These are phyloP conservation scores for Kuraishia piskuri DNA, from an alignment of 805 yeast genomes.

Conservation along the genomic window DNA sequence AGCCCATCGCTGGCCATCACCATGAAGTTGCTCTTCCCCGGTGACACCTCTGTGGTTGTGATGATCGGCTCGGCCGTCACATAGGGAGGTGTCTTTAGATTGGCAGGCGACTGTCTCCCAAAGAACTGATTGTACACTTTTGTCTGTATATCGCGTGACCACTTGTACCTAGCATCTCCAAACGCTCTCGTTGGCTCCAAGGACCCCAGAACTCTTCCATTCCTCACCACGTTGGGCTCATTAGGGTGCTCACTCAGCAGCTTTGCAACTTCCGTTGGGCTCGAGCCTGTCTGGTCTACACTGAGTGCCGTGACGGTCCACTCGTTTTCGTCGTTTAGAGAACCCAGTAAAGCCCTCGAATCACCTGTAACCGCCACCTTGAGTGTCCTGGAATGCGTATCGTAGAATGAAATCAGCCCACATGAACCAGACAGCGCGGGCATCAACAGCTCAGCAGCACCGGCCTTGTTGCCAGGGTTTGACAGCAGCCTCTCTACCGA, in stretches of 20 bases:
- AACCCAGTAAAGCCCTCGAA: constrained; percentile 84
- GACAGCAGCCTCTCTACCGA: constrained; percentile 63
- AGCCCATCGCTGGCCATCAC: constrained; percentile 94
- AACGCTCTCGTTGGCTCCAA: constrained; percentile 94
- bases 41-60: constrained; percentile 68
- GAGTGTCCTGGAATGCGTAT: constrained; percentile 59
- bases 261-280: constrained; percentile 77
- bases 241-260: constrained; percentile 84
- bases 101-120: constrained; percentile 68
- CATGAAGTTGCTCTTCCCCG: constrained; percentile 70
- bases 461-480: constrained; percentile 54
- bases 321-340: constrained; percentile 48
- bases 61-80: constrained; percentile 95
- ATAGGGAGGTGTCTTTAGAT: constrained; percentile 85
- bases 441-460: constrained; percentile 66
- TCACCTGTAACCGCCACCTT: constrained; percentile 96
- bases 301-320: constrained; percentile 89
- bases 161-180: constrained; percentile 93
- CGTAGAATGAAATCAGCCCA: constrained; percentile 81
- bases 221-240: constrained; percentile 73
- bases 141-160: constrained; percentile 68
- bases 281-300: constrained; percentile 92
- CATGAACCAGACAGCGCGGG: constrained; percentile 97
- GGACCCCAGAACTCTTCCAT: constrained; percentile 88
- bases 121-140: constrained; percentile 67